Percentiles rank a stretch among this genome's conserved stretches.
Evolutionary conservation across 805 yeast species (phyloP).

Genomic region (Schwanniomyces polymorphus): DNA sequence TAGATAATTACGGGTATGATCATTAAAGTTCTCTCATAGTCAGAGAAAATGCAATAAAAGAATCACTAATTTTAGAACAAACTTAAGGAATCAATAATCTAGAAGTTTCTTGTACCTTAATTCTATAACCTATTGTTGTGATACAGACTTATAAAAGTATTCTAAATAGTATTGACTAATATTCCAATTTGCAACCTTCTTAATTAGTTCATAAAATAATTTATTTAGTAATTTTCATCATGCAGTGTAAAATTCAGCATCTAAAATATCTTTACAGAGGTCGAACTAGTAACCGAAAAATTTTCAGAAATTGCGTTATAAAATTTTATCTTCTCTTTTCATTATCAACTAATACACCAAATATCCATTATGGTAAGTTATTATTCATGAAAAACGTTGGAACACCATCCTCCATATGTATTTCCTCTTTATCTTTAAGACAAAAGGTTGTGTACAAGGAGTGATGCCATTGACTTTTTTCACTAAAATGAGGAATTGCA

Average conservation of each 20-base stretch:
- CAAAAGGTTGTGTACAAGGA: constrained; percentile 22
- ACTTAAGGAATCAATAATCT: no score
- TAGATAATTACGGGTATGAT: no score
- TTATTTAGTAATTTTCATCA: no score
- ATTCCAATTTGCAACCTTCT: no score
- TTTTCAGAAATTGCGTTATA: background rate
- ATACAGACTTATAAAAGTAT: no score
- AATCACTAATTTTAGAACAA: no score
- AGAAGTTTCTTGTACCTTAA: no score
- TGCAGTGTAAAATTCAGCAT: background rate
- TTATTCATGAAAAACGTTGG: constrained; percentile 19
- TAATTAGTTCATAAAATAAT: no score
- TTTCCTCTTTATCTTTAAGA: constrained; percentile 10
- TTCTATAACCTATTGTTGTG: no score
- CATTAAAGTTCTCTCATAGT: no score
- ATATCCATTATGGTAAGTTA: constrained; percentile 29
- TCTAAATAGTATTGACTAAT: no score
- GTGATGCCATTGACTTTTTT: constrained; percentile 22
- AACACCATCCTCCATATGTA: constrained; percentile 22
- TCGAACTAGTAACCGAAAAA: background rate
- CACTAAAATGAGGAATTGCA: constrained; percentile 1
- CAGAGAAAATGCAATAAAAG: no score
- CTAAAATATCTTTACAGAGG: background rate
- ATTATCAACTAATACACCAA: background rate
- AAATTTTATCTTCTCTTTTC: background rate